Evolutionary conservation across 352 stramenopile genomes (phyloP).

Genomic region (Peronospora belbahrii): DNA sequence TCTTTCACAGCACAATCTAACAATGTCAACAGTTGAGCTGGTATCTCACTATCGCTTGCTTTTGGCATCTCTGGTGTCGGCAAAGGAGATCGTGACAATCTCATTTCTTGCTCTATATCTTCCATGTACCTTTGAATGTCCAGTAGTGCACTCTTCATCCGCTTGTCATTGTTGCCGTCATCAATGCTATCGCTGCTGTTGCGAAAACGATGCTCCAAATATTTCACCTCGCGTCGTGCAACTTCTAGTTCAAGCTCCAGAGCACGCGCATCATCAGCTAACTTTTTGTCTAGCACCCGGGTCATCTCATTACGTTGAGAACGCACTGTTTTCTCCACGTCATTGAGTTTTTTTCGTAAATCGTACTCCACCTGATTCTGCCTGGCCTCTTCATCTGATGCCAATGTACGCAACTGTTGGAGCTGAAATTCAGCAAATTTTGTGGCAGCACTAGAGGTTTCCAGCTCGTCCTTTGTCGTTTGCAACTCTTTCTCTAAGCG

Average conservation of each 20-base stretch:
- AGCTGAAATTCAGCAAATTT: constrained; percentile 82
- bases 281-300: constrained; percentile 25
- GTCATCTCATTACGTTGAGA: constrained; percentile 19
- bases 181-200: constrained; percentile 10
- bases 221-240: constrained; percentile 21
- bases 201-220: constrained; percentile 18
- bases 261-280: constrained; percentile 18
- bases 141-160: constrained; percentile 22
- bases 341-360: constrained; percentile 16
- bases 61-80: not conserved
- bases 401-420: constrained; percentile 52
- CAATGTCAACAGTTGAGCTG: constrained; percentile 36
- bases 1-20: constrained; percentile 45
- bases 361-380: constrained; percentile 25
- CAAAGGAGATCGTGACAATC: constrained; percentile 3
- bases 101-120: constrained; percentile 32
- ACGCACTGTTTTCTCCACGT: constrained; percentile 23
- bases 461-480: constrained; percentile 62
- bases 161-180: constrained; percentile 25
- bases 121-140: constrained; percentile 34
- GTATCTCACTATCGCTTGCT: not conserved
- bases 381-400: constrained; percentile 41
- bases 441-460: constrained; percentile 62
- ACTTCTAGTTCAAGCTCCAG: constrained; percentile 23
- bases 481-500: constrained; percentile 58